Base-by-base conservation (phyloP, 768 basidiomycete species). In the Tylopilus felleus region DNA sequence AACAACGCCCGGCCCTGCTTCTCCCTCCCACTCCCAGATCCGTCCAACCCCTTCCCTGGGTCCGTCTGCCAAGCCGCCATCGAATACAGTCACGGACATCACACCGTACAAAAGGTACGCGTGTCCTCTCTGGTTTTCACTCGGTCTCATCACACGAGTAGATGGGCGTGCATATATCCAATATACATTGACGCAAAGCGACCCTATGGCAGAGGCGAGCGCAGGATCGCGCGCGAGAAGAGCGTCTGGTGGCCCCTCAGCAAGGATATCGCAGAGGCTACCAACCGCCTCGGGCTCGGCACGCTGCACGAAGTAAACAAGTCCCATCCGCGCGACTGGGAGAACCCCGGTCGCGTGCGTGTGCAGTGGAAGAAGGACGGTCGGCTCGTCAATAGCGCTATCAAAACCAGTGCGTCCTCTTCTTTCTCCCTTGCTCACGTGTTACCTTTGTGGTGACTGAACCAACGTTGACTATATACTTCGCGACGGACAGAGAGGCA, bases 101-200 rank as follows among this genome's bases (percentile, higher is more conserved):
- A 88, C 88, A 33, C 89, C 90, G 25, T 92, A 90, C 67, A 91
- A 92, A 77, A 82, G 79, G 90, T 91, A 65, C 65, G 82, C 78
- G 27, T 54, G n/a, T 6, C 1, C 50, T 52, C 27, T 21, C 28
- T n/a, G n/a, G 4, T 36, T 25, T 33, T 25, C 16, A 40, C 36
- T 4, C 19, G 0, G 0, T 22, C 65, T 64, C 53, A 64, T 48
- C 49, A 23, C 47, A 2, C 16, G 22, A 36, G 14, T 64, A 97
- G 94, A 63, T 97, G 95, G 95, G 87, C 92, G 42, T 91, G 90
- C 62, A 84, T 98, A 65, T 99, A 98, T 70, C 96, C 96, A 6
- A 89, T 98, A 65, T 98, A 98, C 72, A 82, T 98, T 52, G 96
- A 98, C 71, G 94, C 95, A 33, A 97, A 98, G 69, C 86, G 87